Evolutionary conservation across 2,329 filamentous ascomycete species (phyloP).

Genomic region (Colletotrichum eremochloae): DNA sequence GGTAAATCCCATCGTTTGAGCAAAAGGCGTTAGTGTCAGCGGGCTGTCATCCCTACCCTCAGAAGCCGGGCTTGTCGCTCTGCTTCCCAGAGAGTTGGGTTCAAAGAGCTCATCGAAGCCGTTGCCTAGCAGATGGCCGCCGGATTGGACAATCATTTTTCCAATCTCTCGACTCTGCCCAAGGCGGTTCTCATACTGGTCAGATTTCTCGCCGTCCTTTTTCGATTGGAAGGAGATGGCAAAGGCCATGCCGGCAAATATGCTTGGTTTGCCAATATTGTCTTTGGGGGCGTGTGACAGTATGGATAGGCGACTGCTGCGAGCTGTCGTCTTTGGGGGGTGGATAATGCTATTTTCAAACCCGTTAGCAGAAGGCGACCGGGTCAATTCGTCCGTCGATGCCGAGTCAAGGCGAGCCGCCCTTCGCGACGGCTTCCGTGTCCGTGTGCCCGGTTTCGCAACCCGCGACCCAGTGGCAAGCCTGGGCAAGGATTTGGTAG

Average conservation of each 20-base stretch:
- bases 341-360: constrained; percentile 54
- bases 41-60: constrained; percentile 48
- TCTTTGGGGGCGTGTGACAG: constrained; percentile 32
- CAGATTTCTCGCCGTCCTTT: constrained; percentile 64
- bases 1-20: constrained; percentile 76
- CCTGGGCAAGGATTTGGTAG: constrained; percentile 7
- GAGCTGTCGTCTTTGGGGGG: constrained; percentile 45
- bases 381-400: constrained; percentile 64
- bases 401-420: constrained; percentile 53
- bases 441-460: constrained; percentile 42
- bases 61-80: constrained; percentile 48
- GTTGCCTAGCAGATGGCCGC: constrained; percentile 77
- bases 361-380: constrained; percentile 54
- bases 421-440: constrained; percentile 37
- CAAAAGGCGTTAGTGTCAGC: constrained; percentile 67
- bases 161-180: constrained; percentile 64
- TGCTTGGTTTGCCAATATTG: constrained; percentile 26
- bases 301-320: constrained; percentile 35
- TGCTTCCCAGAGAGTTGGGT: constrained; percentile 52
- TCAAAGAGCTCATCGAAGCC: constrained; percentile 89
- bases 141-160: constrained; percentile 75
- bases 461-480: constrained; percentile 18
- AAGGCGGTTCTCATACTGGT: constrained; percentile 58
- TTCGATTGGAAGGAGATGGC: constrained; percentile 78
- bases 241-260: constrained; percentile 89